Evolutionary conservation across 495 filamentous ascomycete species (phyloP).

Genomic region (Xylaria nigripes): DNA sequence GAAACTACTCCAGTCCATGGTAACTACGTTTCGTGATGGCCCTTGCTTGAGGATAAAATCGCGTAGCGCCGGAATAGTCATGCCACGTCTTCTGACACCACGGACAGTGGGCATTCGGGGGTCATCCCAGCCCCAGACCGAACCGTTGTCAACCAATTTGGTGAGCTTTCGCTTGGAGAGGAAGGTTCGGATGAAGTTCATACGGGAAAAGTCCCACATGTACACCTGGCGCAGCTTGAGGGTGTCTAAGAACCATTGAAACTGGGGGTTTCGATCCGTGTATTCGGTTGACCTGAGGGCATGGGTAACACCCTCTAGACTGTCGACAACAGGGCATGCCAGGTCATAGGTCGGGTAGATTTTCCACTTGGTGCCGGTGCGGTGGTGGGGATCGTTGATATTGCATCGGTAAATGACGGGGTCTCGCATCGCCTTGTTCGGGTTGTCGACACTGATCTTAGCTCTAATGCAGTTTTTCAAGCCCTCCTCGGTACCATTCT

Average conservation of each 20-base stretch:
- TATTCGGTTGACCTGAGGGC: conserved; percentile 95
- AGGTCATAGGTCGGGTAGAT: conserved; percentile 97
- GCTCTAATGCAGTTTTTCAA: conserved; percentile 77
- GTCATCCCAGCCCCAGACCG: conserved; percentile 91
- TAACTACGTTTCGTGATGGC: conserved; percentile 77
- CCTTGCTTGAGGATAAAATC: conserved; percentile 94
- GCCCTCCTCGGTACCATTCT: conserved; percentile 66
- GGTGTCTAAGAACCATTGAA: conserved; percentile 88
- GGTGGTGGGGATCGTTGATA: conserved; percentile 67
- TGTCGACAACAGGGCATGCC: conserved; percentile 84
- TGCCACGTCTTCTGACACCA: conserved; percentile 78
- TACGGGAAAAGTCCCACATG: conserved; percentile 95
- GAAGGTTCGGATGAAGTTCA: conserved; percentile 89
- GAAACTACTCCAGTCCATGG: conserved; percentile 84
- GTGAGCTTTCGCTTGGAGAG: conserved; percentile 93
- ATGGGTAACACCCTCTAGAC: conserved; percentile 86
- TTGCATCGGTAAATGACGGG: conserved; percentile 93
- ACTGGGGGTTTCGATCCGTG: conserved; percentile 93
- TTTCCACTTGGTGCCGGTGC: conserved; percentile 84
- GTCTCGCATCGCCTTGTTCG: conserved; percentile 81
- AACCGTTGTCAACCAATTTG: conserved; percentile 78
- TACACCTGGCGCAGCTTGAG: conserved; percentile 80
- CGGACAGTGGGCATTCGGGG: conserved; percentile 92
- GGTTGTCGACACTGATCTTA: conserved; percentile 75
- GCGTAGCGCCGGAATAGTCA: conserved; percentile 80